Percentiles rank a stretch among this genome's conserved stretches.
Conservation (phyloP, 2,329 filamentous ascomycete species). For the Paecilomyces formosus region DNA sequence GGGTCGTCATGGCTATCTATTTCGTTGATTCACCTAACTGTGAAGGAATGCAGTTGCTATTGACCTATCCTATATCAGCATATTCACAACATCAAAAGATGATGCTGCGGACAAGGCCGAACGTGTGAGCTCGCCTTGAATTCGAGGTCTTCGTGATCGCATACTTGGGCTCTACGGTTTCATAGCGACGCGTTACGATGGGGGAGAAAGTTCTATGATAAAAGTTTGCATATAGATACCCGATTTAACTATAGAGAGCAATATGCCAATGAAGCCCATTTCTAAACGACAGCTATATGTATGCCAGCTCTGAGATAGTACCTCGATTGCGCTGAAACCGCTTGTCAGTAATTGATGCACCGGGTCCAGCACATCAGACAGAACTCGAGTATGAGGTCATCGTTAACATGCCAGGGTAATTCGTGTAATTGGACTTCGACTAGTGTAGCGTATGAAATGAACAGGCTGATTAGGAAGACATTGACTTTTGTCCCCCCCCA, state of each 20-base stretch:
- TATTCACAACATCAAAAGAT: too few species aligned
- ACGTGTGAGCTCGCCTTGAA: background rate
- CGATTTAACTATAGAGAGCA: background rate
- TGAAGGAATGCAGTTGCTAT: background rate
- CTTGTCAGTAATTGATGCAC: constrained; percentile 11
- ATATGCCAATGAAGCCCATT: background rate
- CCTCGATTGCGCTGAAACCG: constrained; percentile 45
- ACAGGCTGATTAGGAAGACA: background rate
- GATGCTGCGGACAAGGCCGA: background rate
- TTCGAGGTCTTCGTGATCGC: background rate
- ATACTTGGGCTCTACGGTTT: background rate
- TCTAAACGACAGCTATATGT: background rate
- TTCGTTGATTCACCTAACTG: background rate
- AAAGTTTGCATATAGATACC: background rate
- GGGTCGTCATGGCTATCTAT: background rate
- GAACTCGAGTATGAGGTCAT: background rate
- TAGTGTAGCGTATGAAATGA: background rate
- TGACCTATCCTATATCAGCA: background rate
- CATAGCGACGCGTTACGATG: background rate
- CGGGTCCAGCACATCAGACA: background rate
- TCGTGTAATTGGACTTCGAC: background rate
- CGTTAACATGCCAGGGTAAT: background rate
- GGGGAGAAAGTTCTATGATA: background rate
- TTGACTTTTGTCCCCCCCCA: background rate
- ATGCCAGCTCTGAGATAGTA: too few species aligned